Evolutionary conservation across 495 filamentous ascomycete genomes (phyloP).

Genomic region (Penicillium daleae): DNA sequence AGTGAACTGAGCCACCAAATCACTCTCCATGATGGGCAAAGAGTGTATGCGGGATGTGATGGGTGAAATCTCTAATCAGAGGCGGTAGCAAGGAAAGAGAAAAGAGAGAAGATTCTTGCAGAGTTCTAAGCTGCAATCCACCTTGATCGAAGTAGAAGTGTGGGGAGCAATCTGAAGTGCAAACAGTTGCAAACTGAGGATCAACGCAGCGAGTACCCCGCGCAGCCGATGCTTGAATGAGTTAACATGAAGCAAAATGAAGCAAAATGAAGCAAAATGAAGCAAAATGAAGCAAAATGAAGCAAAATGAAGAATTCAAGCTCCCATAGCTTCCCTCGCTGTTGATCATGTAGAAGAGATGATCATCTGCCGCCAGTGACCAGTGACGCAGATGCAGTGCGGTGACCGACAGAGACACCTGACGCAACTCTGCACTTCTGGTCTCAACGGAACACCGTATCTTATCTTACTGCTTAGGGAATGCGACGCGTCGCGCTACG

Average conservation of each 20-base stretch:
- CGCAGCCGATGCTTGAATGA: neutral
- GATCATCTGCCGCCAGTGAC: conserved; percentile 14
- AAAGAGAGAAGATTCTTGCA: conserved; percentile 10
- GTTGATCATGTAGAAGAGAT: neutral
- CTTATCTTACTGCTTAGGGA: conserved; percentile 20
- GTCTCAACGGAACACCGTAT: conserved; percentile 6
- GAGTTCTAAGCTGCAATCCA: conserved; percentile 3
- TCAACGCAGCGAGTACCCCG: conserved; percentile 15
- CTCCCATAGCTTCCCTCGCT: neutral
- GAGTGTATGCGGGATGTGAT: conserved; percentile 31
- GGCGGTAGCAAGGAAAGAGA: conserved; percentile 35
- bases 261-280: conserved; percentile 1
- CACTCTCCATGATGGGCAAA: conserved; percentile 65
- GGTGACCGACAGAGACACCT: neutral
- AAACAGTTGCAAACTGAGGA: conserved; percentile 45
- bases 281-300: conserved; percentile 11
- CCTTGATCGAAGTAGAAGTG: conserved; percentile 9
- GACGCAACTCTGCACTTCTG: conserved; percentile 16
- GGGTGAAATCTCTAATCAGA: conserved; percentile 38
- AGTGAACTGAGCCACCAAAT: conserved; percentile 54
- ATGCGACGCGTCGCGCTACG: conserved; percentile 29
- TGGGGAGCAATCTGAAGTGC: conserved; percentile 31
- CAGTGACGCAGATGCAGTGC: conserved; percentile 17
- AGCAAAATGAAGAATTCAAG: conserved; percentile 6
- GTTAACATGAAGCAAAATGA: conserved; percentile 11